These are phyloP conservation scores for Tricholoma hemisulphureum DNA, from an alignment of 768 basidiomycete species.

Conservation along the genomic window DNA sequence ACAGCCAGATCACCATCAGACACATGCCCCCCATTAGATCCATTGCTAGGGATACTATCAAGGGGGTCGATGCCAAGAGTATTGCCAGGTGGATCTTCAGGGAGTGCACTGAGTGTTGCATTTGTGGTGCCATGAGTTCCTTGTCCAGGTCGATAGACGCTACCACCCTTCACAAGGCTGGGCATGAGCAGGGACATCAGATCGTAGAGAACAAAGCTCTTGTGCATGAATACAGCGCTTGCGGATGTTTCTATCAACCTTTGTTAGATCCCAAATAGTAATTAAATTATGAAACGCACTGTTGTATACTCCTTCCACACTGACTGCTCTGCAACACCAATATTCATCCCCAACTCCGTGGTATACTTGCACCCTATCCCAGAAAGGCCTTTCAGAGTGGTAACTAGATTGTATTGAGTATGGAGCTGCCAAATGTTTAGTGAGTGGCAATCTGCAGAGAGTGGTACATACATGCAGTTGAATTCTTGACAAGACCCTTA, in stretches of 20 bases:
- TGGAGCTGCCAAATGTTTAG: neutral
- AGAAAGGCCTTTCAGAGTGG: neutral
- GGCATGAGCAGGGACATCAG: neutral
- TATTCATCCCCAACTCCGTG: no score
- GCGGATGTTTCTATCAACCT: neutral
- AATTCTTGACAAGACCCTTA: neutral
- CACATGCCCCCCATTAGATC: neutral
- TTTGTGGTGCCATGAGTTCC: neutral
- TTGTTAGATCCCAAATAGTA: neutral
- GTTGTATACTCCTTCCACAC: neutral
- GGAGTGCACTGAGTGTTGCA: no score
- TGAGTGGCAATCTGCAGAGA: neutral
- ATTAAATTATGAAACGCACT: neutral
- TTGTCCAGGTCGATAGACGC: neutral
- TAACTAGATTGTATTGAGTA: neutral
- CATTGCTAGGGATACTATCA: neutral
- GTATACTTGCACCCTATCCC: neutral
- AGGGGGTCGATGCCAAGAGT: neutral
- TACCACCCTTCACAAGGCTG: neutral
- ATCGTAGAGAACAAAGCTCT: neutral
- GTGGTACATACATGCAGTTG: neutral
- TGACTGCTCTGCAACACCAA: neutral
- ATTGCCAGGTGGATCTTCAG: no score
- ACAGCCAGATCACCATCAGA: neutral
- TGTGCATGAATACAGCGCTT: neutral